A percentile compares a stretch with the other conserved stretches of the same genome.
Evolutionary conservation across 2,329 filamentous ascomycete species (phyloP).

Genomic region (Cytospora leucostoma): DNA sequence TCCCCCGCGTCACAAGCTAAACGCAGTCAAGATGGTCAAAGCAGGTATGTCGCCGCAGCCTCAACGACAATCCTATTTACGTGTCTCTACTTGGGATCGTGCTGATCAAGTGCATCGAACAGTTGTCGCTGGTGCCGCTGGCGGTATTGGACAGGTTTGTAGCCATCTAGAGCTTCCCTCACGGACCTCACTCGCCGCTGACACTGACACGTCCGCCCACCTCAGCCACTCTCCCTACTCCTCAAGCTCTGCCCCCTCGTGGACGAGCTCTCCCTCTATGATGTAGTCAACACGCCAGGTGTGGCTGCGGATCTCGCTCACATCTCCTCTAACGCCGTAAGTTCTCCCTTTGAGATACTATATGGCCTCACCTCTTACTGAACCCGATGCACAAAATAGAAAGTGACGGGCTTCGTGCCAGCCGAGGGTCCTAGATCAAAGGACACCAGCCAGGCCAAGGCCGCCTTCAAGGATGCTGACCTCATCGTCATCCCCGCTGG

Average conservation of each 20-base stretch:
- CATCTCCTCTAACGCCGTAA: constrained; percentile 85
- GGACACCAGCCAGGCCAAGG: constrained; percentile 56
- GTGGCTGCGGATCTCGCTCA: constrained; percentile 96
- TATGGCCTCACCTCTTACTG: constrained; percentile 7
- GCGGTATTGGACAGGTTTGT: constrained; percentile 95
- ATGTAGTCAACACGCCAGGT: constrained; percentile 98
- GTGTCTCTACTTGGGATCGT: constrained; percentile 25
- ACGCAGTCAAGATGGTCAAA: constrained; percentile 41
- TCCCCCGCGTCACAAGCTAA: constrained; percentile 30
- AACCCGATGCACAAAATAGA: constrained; percentile 50
- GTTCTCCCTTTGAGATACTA: constrained; percentile 32
- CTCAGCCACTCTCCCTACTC: constrained; percentile 89
- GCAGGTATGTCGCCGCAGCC: constrained; percentile 35
- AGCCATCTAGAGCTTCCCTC: background rate
- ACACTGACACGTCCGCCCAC: constrained; percentile 30
- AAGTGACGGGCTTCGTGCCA: constrained; percentile 85
- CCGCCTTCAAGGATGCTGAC: constrained; percentile 88
- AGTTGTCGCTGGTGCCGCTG: constrained; percentile 92
- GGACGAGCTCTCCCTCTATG: constrained; percentile 93
- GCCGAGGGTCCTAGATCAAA: constrained; percentile 65
- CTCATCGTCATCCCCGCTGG: constrained; percentile 97
- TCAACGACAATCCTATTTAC: constrained; percentile 20
- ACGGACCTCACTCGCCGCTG: background rate
- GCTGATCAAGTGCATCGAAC: constrained; percentile 17
- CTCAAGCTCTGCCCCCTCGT: constrained; percentile 88